These are phyloP conservation scores for Cytospora chrysosperma DNA, from an alignment of 2,329 filamentous ascomycete genomes.

Conservation along the genomic window DNA sequence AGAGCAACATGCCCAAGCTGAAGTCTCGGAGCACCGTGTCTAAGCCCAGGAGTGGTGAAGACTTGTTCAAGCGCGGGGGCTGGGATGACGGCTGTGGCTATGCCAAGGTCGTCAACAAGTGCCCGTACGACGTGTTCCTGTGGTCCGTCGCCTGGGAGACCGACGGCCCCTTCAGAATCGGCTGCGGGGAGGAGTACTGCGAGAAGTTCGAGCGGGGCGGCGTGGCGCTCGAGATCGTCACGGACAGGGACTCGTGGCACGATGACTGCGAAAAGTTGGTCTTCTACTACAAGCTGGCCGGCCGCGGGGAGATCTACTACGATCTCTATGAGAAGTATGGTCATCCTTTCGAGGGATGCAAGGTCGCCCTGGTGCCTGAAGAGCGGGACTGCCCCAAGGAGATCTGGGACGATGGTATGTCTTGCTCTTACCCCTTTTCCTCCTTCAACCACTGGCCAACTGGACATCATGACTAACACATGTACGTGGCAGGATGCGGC, in stretches of 20 bases:
- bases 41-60: neutral
- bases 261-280: slow-evolving; percentile 17
- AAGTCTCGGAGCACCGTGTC: neutral
- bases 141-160: slow-evolving; percentile 21
- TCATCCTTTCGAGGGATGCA: slow-evolving; percentile 15
- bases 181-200: slow-evolving; percentile 18
- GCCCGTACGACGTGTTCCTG: slow-evolving; percentile 16
- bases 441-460: neutral
- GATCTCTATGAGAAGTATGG: slow-evolving; percentile 20
- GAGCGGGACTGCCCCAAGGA: slow-evolving; percentile 13
- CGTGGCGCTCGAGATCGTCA: slow-evolving; percentile 18
- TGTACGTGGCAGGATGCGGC: neutral
- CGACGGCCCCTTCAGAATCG: slow-evolving; percentile 18
- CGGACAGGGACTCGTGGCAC: slow-evolving; percentile 1
- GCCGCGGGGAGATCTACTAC: slow-evolving; percentile 5
- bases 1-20: neutral
- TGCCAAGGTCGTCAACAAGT: slow-evolving; percentile 20
- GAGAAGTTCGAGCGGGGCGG: slow-evolving; percentile 12
- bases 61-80: neutral
- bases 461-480: neutral
- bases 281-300: slow-evolving; percentile 19
- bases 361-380: slow-evolving; percentile 12
- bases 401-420: slow-evolving; percentile 16
- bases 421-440: neutral
- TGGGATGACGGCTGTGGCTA: neutral